These are phyloP conservation scores for Platanthera guangdongensis DNA, from an alignment of 106 monocot species.

Conservation along the genomic window DNA sequence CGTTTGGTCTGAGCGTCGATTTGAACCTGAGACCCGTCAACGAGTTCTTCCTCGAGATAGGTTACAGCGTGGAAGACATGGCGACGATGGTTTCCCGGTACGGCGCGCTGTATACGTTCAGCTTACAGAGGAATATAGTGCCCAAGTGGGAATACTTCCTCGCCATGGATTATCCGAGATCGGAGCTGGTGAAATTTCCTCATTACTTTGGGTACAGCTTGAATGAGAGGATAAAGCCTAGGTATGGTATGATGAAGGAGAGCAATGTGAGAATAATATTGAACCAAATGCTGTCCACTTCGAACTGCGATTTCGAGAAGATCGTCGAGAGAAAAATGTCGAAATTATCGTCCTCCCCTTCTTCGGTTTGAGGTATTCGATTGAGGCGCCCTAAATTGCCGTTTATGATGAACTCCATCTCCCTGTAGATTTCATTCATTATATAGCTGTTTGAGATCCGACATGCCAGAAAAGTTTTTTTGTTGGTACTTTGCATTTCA, in stretches of 20 bases:
- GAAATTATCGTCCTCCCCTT: neutral
- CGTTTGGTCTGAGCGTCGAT: conserved; percentile 82
- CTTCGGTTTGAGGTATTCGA: too few relatives aligned
- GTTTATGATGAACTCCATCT: too few relatives aligned
- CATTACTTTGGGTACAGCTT: conserved; percentile 88
- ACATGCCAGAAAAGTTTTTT: too few relatives aligned
- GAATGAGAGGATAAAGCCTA: conserved; percentile 70
- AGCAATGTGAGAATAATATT: conserved; percentile 52
- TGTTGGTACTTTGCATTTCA: too few relatives aligned
- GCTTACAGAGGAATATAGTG: conserved; percentile 59
- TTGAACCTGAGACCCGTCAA: conserved; percentile 80
- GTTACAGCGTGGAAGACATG: conserved; percentile 54
- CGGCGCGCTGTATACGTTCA: conserved; percentile 82
- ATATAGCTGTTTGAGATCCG: too few relatives aligned
- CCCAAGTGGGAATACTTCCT: conserved; percentile 93
- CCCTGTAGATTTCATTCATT: too few relatives aligned
- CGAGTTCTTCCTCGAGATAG: conserved; percentile 78
- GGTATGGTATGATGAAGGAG: conserved; percentile 39
- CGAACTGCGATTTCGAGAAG: conserved; percentile 49
- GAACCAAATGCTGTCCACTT: conserved; percentile 65
- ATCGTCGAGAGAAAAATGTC: conserved; percentile 41
- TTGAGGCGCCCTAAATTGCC: too few relatives aligned
- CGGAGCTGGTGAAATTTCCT: conserved; percentile 88
- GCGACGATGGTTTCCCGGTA: conserved; percentile 68
- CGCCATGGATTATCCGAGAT: conserved; percentile 59